Percentiles rank a stretch among this genome's conserved stretches.
Conservation (phyloP, 305 asterid genomes). For the Rubia occidens region DNA sequence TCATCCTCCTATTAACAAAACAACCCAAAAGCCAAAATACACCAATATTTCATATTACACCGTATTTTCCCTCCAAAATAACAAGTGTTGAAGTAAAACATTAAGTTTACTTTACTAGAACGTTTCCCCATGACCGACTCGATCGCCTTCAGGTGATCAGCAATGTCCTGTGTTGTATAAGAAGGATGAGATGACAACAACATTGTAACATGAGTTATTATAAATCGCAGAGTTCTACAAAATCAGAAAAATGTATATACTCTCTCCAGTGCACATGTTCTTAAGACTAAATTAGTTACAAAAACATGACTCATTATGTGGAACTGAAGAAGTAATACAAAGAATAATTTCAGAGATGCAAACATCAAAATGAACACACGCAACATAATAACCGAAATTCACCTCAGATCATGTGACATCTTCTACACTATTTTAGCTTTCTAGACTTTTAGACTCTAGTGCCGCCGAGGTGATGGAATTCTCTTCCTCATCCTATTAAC, state of each 20-base stretch:
- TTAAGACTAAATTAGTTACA: neutral
- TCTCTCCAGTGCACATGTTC: neutral
- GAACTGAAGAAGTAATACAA: neutral
- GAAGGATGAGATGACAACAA: neutral
- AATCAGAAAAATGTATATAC: neutral
- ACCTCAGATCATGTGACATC: conserved; percentile 44
- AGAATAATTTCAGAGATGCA: neutral
- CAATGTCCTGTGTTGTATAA: conserved; percentile 35
- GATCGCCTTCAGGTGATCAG: conserved; percentile 22
- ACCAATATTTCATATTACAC: conserved; percentile 9
- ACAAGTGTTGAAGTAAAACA: neutral
- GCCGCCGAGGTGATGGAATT: conserved; percentile 22
- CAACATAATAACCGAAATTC: conserved; percentile 3
- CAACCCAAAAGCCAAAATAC: conserved; percentile 21
- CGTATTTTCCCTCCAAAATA: neutral
- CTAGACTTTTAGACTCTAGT: conserved; percentile 35
- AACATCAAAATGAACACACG: neutral
- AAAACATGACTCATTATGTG: neutral
- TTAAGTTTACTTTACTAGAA: conserved; percentile 26
- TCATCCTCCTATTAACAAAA: conserved; percentile 45
- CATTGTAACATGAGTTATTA: neutral
- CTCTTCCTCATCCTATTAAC: conserved; percentile 41
- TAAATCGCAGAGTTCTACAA: neutral
- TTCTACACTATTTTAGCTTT: conserved; percentile 26
- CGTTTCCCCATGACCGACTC: conserved; percentile 26